Evolutionary conservation across 768 basidiomycete genomes (phyloP), one percentile per base, ranked within the genome.

Genomic region (Suillus sp.): DNA sequence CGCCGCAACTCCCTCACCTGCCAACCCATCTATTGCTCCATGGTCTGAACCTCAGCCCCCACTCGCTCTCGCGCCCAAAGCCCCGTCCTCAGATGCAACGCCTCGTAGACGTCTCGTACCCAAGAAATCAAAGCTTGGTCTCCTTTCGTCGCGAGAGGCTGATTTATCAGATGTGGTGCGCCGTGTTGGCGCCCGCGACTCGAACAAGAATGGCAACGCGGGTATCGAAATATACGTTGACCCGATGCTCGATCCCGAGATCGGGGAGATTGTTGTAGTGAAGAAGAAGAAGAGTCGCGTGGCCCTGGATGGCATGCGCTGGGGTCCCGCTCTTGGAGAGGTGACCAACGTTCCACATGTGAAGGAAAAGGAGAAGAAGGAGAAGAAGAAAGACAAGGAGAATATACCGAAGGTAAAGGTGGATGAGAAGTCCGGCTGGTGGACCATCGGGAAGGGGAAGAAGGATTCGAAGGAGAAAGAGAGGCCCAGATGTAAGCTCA

Each of bases 221-320:
- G 85, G 85, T 1, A 87, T 90, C 68, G 90, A 92, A 66, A 90
- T 92, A 53, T 82, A 79, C 63, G 88, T 92, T 10, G 91, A 92
- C 65, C 85, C 87, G 1, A 75, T 81, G 0, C 77, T 82, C 27
- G 88, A 90, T 67, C 84, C 86, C 0, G 89, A 90, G 25, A 78
- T 87, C 40, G 88, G 83, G 7, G 89, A 91, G 66, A 84, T 92
- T 22, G 71, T 90, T 25, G 80, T 92, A 72, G 86, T 92, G 42
- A 90, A 88, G 82, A 91, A 90, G 83, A 87, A 87, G 79, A 91
- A 89, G 67, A 85, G 84, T 1, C 77, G 91, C 1, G 79, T 79
- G 0, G 87, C 75, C 1, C 71, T 93, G 64, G 83, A 89, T 67
- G 85, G 83, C 51, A 68, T 75, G 77, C 84, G 75, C 51, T 83